phyloP scores from a whole-genome alignment of 2,329 filamentous ascomycete species.

The Phoma herbarum region DNA sequence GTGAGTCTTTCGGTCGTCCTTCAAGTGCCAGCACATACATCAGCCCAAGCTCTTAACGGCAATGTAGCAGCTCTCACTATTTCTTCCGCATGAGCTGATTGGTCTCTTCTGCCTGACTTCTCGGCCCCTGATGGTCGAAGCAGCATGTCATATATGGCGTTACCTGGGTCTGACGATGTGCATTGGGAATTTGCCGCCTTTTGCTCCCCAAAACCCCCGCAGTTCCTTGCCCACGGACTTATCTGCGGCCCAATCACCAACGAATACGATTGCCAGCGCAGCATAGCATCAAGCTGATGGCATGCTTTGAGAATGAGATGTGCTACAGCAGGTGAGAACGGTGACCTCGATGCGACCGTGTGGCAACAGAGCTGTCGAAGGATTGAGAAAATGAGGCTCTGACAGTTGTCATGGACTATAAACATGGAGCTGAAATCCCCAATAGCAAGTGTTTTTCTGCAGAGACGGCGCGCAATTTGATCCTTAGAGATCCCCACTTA shows the following conservation, averaged over 20 bases:
- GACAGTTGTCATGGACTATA: constrained; percentile 41
- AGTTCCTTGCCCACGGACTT: constrained; percentile 34
- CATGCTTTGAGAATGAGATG: constrained; percentile 30
- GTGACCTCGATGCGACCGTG: constrained; percentile 33
- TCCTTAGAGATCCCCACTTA: constrained; percentile 36
- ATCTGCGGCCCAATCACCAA: constrained; percentile 42
- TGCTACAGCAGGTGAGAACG: constrained; percentile 35
- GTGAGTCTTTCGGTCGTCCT: constrained; percentile 34
- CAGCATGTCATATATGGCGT: constrained; percentile 44
- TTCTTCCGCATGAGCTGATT: constrained; percentile 34
- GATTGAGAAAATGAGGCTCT: constrained; percentile 39
- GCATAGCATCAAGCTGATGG: constrained; percentile 39
- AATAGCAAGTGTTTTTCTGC: constrained; percentile 33
- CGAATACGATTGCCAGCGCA: constrained; percentile 40
- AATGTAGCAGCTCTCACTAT: constrained; percentile 29
- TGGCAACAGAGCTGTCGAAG: constrained; percentile 36
- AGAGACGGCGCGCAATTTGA: constrained; percentile 34
- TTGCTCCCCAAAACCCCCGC: constrained; percentile 37
- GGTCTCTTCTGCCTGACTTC: constrained; percentile 33
- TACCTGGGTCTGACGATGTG: constrained; percentile 37
- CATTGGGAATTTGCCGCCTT: constrained; percentile 36
- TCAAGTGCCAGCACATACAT: constrained; percentile 46
- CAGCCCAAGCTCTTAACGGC: constrained; percentile 37
- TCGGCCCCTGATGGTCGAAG: constrained; percentile 32
- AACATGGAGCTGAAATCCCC: constrained; percentile 38